Conservation (phyloP, 108 stramenopile genomes). For the Fragilaria crotonensis region DNA sequence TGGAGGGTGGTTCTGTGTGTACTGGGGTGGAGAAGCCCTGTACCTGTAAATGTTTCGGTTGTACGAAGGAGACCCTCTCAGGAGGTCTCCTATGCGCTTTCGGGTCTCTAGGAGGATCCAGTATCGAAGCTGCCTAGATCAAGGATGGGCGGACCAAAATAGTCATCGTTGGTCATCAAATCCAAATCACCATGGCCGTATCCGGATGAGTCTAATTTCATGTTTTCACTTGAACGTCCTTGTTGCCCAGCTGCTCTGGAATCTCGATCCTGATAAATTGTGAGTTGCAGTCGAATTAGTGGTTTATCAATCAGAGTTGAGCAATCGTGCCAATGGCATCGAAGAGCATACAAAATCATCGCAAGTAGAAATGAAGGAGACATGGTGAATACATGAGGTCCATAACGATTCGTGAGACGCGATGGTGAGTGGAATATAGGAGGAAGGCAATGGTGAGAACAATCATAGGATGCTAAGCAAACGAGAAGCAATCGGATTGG, state of each 20-base stretch:
- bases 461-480: too few relatives aligned
- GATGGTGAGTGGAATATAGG: neutral
- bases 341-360: too few relatives aligned
- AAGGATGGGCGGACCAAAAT: neutral
- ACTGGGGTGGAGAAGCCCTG: neutral
- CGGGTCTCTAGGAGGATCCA: neutral
- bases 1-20: neutral
- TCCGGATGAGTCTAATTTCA: too few relatives aligned
- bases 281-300: neutral
- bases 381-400: too few relatives aligned
- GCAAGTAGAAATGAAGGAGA: too few relatives aligned
- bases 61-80: neutral
- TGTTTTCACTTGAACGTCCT: too few relatives aligned
- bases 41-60: neutral
- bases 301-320: too few relatives aligned
- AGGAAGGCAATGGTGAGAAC: neutral
- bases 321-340: too few relatives aligned
- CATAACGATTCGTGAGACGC: neutral
- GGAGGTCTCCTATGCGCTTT: neutral
- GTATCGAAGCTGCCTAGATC: neutral
- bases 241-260: too few relatives aligned
- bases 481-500: too few relatives aligned
- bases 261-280: neutral
- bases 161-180: neutral
- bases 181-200: neutral